phyloP scores from a whole-genome alignment of 352 stramenopile genomes.

The Thalassiosira sp. region DNA sequence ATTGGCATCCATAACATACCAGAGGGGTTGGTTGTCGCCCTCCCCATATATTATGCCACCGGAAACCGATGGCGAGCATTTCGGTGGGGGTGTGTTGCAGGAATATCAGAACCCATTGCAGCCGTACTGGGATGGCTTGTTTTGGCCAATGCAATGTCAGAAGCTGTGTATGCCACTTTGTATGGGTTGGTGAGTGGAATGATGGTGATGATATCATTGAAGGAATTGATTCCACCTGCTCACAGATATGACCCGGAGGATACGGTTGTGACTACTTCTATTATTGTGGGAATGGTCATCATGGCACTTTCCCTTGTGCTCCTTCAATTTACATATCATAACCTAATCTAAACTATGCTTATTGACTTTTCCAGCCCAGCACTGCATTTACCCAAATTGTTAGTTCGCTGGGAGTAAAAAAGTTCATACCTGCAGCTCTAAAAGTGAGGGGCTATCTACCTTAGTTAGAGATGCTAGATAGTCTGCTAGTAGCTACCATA shows the following conservation, averaged over 20 bases:
- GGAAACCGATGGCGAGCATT: constrained; percentile 92
- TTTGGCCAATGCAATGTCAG: constrained; percentile 84
- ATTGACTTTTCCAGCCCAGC: too few relatives aligned
- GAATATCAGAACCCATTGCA: constrained; percentile 89
- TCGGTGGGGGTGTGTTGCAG: constrained; percentile 89
- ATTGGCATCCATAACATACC: constrained; percentile 97
- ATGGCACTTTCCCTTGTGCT: constrained; percentile 89
- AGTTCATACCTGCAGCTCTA: too few relatives aligned
- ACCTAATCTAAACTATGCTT: too few relatives aligned
- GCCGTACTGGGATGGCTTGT: constrained; percentile 88
- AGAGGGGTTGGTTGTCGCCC: constrained; percentile 92
- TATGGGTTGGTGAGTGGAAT: constrained; percentile 92
- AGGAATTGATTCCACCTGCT: constrained; percentile 91
- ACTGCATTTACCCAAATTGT: too few relatives aligned
- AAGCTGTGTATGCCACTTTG: constrained; percentile 86
- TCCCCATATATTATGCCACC: constrained; percentile 96
- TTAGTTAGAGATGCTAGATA: too few relatives aligned
- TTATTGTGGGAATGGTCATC: constrained; percentile 85
- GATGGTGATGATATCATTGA: constrained; percentile 91
- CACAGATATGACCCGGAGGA: constrained; percentile 89
- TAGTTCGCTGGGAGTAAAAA: too few relatives aligned
- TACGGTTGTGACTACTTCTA: constrained; percentile 86
- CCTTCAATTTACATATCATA: constrained; percentile 80
- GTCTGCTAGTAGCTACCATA: too few relatives aligned
- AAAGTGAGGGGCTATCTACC: too few relatives aligned